Evolutionary conservation across 2,329 filamentous ascomycete genomes (phyloP).

Genomic region (Pseudopithomyces maydicus): DNA sequence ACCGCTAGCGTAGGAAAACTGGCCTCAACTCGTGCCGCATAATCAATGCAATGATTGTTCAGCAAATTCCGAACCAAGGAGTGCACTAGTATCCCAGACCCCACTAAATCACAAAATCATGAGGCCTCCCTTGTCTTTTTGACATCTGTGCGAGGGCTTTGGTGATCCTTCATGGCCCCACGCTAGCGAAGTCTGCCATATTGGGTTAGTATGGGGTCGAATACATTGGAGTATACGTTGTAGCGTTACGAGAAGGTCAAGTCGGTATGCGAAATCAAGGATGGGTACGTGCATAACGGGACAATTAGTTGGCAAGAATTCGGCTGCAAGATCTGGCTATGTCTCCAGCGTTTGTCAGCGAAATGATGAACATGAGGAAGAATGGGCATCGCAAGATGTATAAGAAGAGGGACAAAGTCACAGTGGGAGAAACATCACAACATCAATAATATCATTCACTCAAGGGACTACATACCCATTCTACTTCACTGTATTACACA

Average conservation of each 20-base stretch:
- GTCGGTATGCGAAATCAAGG: not conserved
- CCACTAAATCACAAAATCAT: too few species aligned
- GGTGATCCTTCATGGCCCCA: not conserved
- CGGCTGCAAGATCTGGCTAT: too few species aligned
- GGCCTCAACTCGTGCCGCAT: too few species aligned
- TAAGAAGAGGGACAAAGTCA: not conserved
- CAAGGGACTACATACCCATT: not conserved
- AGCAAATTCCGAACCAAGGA: not conserved
- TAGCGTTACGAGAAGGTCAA: not conserved
- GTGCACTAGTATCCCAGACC: too few species aligned
- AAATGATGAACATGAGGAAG: not conserved
- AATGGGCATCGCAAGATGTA: not conserved
- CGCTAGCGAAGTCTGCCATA: not conserved
- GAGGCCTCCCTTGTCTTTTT: too few species aligned
- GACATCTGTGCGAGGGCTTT: not conserved
- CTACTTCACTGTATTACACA: too few species aligned
- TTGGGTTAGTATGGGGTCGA: not conserved
- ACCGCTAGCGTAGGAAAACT: not conserved
- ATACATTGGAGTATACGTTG: not conserved
- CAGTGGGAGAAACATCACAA: not conserved
- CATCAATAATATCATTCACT: not conserved
- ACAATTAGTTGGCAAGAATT: too few species aligned
- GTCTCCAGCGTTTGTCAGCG: not conserved
- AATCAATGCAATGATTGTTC: not conserved
- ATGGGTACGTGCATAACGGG: too few species aligned